Base-by-base conservation (phyloP, 192 early-diverging fungal species). In the Coemansia sp. region DNA sequence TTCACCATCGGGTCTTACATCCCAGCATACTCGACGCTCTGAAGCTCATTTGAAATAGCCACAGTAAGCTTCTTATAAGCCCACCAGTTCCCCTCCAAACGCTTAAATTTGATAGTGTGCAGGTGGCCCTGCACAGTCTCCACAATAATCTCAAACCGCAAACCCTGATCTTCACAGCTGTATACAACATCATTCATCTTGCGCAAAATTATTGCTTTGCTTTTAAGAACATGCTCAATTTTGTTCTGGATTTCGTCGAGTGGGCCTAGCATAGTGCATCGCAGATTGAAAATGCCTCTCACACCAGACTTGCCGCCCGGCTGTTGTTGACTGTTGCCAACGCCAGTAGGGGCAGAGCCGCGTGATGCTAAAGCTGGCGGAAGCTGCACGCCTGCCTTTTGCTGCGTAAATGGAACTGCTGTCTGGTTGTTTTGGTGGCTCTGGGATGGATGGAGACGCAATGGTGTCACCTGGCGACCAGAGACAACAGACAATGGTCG, bases 71-170 rank as follows among this genome's bases (percentile, higher is more conserved):
- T 80, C 50, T 80, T 80, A 40, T 75, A 80, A 1, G 63, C 70
- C 69, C 72, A 80, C 78, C 78, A 80, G 50, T 60, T 72, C 9
- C 78, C 78, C 47, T 75, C 69, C 13, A 75, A 9, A 16, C 78
- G 72, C 67, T 80, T 80, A 21, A 80, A 71, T 38, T 71, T 68
- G 56, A 80, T 72, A 13, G 73, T 75, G 53, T 80, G 78, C 32
- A 80, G 49, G 18, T 80, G 72, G 0, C 78, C 78, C 60, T 80
- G 72, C 12, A 75, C 69, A 5, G 66, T 67, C 40, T 80, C 78
- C 13, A 80, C 65, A 53, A 72, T 63, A 1, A 80, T 62, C 56
- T 75, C 78, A 54, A 80, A 80, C 9, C 70, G 73, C 43, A 80
- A 42, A 39, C 69, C 68, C 47, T 69, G 68, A 18, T 80, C 69